Evolutionary conservation across 179 eudicot genomes (phyloP), one percentile per base, ranked within the genome.

Genomic region (Drosera spatulata): DNA sequence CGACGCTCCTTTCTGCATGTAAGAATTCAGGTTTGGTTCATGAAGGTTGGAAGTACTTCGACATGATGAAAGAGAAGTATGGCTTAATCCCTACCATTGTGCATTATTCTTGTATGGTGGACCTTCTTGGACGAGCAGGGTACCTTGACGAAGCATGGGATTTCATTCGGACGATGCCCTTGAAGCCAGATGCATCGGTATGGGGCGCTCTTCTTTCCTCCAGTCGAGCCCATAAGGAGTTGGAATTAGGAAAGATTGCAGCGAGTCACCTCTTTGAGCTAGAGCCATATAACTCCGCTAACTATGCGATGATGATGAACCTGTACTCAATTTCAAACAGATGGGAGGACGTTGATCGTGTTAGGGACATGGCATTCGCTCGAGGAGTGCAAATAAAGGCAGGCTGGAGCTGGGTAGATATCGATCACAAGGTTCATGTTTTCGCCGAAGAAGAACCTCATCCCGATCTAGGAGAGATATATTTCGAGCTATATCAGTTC

Each of bases 381-480:
- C 67, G 76, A 60, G 74, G 72, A 39, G 65, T 79, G 39, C 75
- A 58, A 65, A 9, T 65, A 38, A 77, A 78, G 69, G 58, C 39
- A 10, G 81, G 75, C 2, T 79, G 79, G 80, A 81, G 86, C 64
- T 81, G 86, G 90, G 75, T 84, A 59, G 65, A 81, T 45, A 67
- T 81, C 38, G 43, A 79, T 61, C 66, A 63, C 9, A 67, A 41
- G 37, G 67, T 81, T 66, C 79, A 77, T 60, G 10, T 71, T 22
- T 81, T 84, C 77, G 61, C 51, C 10, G 72, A 77, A 56, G 82
- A 78, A 54, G 67, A 79, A 60, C 39, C 80, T 54, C 86, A 81
- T 53, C 77, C 76, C 3, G 83, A 84, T 45, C 70, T 60, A 64
- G 85, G 85, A 71, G 70, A 64, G 64, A 70, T 79, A 62, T 79